phyloP scores from a whole-genome alignment of 805 yeast species.

The Teunomyces funiuensis region DNA sequence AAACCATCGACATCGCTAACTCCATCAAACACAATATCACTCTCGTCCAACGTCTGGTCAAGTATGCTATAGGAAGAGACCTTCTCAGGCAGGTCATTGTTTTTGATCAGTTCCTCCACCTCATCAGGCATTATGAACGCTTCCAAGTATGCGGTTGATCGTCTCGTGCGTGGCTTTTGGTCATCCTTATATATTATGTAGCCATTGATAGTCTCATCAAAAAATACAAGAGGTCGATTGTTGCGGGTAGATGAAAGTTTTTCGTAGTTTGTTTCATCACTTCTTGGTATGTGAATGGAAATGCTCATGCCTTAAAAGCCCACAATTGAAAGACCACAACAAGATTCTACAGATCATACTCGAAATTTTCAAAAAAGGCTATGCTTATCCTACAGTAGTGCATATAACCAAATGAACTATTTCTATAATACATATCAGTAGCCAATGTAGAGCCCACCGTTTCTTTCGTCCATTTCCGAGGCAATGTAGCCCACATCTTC shows the following conservation, averaged over 20 bases:
- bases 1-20: slow-evolving; percentile 7
- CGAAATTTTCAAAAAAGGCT: neutral
- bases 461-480: slow-evolving; percentile 67
- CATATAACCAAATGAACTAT: neutral
- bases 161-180: slow-evolving; percentile 6
- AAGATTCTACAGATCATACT: neutral
- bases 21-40: slow-evolving; percentile 13
- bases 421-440: slow-evolving; percentile 11
- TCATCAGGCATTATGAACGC: slow-evolving; percentile 21
- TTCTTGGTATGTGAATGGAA: slow-evolving; percentile 11
- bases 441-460: slow-evolving; percentile 70
- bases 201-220: slow-evolving; percentile 31
- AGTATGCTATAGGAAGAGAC: slow-evolving; percentile 10
- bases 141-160: slow-evolving; percentile 16
- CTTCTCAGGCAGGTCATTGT: neutral
- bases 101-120: slow-evolving; percentile 5
- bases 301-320: slow-evolving; percentile 9
- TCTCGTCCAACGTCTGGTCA: slow-evolving; percentile 7
- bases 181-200: slow-evolving; percentile 21
- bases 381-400: neutral
- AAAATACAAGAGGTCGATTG: slow-evolving; percentile 24
- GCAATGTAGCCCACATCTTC: slow-evolving; percentile 50
- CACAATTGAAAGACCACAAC: neutral
- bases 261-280: slow-evolving; percentile 10
- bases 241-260: slow-evolving; percentile 1